A percentile compares a stretch with the other conserved stretches of the same genome.
phyloP scores from a whole-genome alignment of 208 protist species.

The Crithidia brevicula region DNA sequence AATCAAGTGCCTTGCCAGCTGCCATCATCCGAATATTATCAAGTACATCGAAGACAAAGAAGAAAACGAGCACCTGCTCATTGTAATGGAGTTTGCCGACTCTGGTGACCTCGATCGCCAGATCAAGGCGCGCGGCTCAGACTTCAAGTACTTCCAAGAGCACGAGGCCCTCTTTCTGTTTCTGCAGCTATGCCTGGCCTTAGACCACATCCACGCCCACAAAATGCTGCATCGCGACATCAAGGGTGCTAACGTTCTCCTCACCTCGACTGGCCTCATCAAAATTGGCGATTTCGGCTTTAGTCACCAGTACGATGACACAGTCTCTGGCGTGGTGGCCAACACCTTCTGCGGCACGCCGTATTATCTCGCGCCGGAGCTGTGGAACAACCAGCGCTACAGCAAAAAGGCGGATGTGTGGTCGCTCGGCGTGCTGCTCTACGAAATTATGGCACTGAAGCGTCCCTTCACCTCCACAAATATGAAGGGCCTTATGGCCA shows the following conservation, averaged over 20 bases:
- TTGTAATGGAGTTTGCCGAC: slow-evolving; percentile 91
- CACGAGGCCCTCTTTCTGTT: slow-evolving; percentile 89
- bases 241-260: slow-evolving; percentile 89
- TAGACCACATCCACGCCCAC: slow-evolving; percentile 90
- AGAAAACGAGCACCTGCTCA: slow-evolving; percentile 79
- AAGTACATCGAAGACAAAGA: slow-evolving; percentile 86
- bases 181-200: slow-evolving; percentile 81
- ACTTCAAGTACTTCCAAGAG: slow-evolving; percentile 81
- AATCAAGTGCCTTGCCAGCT: slow-evolving; percentile 86
- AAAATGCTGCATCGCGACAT: slow-evolving; percentile 94
- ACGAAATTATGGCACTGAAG: slow-evolving; percentile 85
- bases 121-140: slow-evolving; percentile 63
- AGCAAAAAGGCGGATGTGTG: slow-evolving; percentile 90
- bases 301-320: slow-evolving; percentile 90
- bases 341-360: slow-evolving; percentile 82
- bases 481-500: slow-evolving; percentile 87
- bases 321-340: slow-evolving; percentile 84
- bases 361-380: slow-evolving; percentile 90
- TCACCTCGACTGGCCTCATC: slow-evolving; percentile 86
- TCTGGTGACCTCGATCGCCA: slow-evolving; percentile 86
- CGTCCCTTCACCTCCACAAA: slow-evolving; percentile 78
- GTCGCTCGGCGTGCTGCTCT: slow-evolving; percentile 79
- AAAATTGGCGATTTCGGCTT: slow-evolving; percentile 94
- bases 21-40: slow-evolving; percentile 88
- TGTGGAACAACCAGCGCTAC: slow-evolving; percentile 90